These are phyloP conservation scores for Chiua sp. DNA, from an alignment of 1,284 basidiomycete species.

Conservation along the genomic window DNA sequence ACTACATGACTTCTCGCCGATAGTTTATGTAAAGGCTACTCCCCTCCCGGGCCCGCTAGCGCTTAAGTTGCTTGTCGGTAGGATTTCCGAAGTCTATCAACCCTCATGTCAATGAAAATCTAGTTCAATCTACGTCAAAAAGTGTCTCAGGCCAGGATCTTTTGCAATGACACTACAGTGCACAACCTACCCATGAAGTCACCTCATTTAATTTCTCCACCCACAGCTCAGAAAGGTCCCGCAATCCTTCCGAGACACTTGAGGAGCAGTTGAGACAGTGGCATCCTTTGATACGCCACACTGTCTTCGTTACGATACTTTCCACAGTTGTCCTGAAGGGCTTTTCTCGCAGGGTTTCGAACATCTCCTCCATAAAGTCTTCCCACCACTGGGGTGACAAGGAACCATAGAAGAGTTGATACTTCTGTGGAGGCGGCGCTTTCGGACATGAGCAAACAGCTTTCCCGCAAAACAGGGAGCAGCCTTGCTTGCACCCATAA, in stretches of 20 bases:
- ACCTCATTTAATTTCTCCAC: conserved; percentile 1
- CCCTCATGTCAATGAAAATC: no score
- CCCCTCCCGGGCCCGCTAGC: no score
- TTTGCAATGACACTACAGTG: background rate
- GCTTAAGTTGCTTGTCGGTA: no score
- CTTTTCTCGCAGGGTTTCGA: conserved; percentile 13
- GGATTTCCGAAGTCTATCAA: no score
- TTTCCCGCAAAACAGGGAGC: conserved; percentile 9
- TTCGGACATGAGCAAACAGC: background rate
- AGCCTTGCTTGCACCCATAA: conserved; percentile 7
- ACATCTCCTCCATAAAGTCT: conserved; percentile 18
- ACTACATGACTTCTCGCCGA: background rate
- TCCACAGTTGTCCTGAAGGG: conserved; percentile 24
- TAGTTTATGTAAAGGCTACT: no score
- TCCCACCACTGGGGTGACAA: conserved; percentile 22
- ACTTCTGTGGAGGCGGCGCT: background rate
- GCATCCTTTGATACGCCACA: conserved; percentile 4
- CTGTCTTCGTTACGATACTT: background rate
- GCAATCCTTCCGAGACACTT: conserved; percentile 8
- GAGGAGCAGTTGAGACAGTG: conserved; percentile 16
- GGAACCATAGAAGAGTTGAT: background rate
- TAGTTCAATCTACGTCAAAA: conserved; percentile 12
- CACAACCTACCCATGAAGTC: conserved; percentile 2
- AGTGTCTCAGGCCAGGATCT: background rate
- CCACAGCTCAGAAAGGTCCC: background rate